A percentile compares a stretch with the other conserved stretches of the same genome.
Conservation (phyloP, 768 basidiomycete species). For the Lanmaoa rubissima region DNA sequence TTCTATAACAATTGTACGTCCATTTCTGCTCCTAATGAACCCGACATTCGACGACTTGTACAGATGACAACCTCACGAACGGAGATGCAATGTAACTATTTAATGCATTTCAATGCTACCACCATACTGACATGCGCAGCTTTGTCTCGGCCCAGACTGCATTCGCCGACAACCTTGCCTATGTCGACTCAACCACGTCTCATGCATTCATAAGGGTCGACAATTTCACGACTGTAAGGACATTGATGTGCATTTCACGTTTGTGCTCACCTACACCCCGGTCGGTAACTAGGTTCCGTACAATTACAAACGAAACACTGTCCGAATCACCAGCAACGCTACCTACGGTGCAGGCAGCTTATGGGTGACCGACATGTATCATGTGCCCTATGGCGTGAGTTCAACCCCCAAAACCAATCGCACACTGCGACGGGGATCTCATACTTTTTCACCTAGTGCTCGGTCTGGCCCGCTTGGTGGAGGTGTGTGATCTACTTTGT, state of each 20-base stretch:
- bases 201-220: constrained; percentile 79
- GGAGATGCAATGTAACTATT: constrained; percentile 52
- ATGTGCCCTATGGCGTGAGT: constrained; percentile 62
- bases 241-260: neutral
- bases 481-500: constrained; percentile 18
- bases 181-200: constrained; percentile 58
- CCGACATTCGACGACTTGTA: neutral
- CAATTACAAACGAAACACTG: constrained; percentile 62
- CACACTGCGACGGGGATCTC: constrained; percentile 1
- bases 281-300: constrained; percentile 25
- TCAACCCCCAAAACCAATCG: neutral
- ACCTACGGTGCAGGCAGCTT: constrained; percentile 57
- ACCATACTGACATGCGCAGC: constrained; percentile 28
- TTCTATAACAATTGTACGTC: constrained; percentile 57
- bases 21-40: neutral
- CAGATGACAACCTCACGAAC: constrained; percentile 70
- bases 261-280: neutral
- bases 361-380: constrained; percentile 63
- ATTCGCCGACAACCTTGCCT: constrained; percentile 51
- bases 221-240: constrained; percentile 53
- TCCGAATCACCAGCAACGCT: constrained; percentile 60
- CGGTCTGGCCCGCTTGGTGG: constrained; percentile 70
- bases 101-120: neutral
- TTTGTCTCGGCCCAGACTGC: constrained; percentile 48
- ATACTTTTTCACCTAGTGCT: constrained; percentile 44